These are phyloP conservation scores for Rhypophila decipiens DNA, from an alignment of 495 filamentous ascomycete species.

Conservation along the genomic window DNA sequence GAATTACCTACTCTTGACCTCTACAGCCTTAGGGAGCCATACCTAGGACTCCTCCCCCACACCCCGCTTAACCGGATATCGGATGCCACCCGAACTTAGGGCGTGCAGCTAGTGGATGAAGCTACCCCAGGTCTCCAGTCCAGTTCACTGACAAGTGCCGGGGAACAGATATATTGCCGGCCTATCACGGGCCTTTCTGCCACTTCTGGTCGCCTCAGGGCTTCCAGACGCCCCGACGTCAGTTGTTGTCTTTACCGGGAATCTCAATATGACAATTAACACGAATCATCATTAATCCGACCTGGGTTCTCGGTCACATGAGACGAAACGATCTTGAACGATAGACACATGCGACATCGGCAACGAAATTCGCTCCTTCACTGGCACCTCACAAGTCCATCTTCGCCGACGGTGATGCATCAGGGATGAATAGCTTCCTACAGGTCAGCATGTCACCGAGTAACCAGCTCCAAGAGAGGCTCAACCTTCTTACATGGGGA, in stretches of 20 bases:
- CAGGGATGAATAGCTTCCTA: no score
- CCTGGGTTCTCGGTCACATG: neutral
- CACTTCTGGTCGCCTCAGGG: neutral
- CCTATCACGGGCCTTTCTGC: neutral
- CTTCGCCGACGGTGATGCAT: neutral
- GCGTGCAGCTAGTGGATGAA: no score
- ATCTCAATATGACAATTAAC: neutral
- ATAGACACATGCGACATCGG: neutral
- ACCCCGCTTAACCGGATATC: no score
- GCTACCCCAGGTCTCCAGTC: no score
- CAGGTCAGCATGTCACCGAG: no score
- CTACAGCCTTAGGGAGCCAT: no score
- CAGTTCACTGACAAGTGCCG: neutral
- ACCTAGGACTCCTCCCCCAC: no score
- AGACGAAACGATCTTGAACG: neutral
- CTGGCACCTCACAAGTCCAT: no score
- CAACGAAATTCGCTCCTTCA: neutral
- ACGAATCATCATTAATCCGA: neutral
- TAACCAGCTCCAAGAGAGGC: constrained; percentile 12
- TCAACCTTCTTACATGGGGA: constrained; percentile 15
- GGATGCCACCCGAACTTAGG: no score
- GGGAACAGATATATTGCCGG: neutral
- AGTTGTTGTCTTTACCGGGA: neutral
- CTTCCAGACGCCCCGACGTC: neutral
- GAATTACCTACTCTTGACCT: no score